Conservation (phyloP, 306 rosid species). For the Gastrolobium bilobum region DNA sequence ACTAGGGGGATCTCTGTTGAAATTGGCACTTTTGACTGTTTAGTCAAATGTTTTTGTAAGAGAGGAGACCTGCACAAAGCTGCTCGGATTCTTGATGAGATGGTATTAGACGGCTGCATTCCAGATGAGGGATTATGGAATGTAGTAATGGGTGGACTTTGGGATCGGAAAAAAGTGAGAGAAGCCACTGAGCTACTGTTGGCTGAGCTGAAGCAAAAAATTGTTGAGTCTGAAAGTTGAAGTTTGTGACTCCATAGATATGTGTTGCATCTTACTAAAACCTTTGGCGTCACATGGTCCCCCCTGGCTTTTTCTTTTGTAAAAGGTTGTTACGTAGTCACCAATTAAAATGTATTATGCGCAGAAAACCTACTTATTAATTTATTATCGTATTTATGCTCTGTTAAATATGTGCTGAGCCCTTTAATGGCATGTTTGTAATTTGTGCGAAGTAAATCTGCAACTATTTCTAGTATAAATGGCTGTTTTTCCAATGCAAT, state of each 20-base stretch:
- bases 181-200: slow-evolving; percentile 70
- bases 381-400: neutral
- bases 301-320: neutral
- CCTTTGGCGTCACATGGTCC: slow-evolving; percentile 20
- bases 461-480: neutral
- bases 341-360: slow-evolving; percentile 3
- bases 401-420: slow-evolving; percentile 3
- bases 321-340: slow-evolving; percentile 1
- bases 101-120: slow-evolving; percentile 80
- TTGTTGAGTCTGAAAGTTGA: slow-evolving; percentile 55
- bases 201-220: slow-evolving; percentile 58
- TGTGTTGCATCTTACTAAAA: slow-evolving; percentile 20
- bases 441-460: neutral
- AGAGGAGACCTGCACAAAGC: slow-evolving; percentile 78
- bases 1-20: slow-evolving; percentile 76
- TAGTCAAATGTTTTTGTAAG: slow-evolving; percentile 66
- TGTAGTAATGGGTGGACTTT: slow-evolving; percentile 68
- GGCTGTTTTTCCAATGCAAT: neutral
- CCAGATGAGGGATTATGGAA: slow-evolving; percentile 77
- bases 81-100: slow-evolving; percentile 79
- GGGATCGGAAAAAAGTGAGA: slow-evolving; percentile 75
- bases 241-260: slow-evolving; percentile 20
- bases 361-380: slow-evolving; percentile 1
- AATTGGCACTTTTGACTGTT: slow-evolving; percentile 58
- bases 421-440: slow-evolving; percentile 23